phyloP scores from a whole-genome alignment of 1,284 basidiomycete species.

The Farysia itapuensis region DNA sequence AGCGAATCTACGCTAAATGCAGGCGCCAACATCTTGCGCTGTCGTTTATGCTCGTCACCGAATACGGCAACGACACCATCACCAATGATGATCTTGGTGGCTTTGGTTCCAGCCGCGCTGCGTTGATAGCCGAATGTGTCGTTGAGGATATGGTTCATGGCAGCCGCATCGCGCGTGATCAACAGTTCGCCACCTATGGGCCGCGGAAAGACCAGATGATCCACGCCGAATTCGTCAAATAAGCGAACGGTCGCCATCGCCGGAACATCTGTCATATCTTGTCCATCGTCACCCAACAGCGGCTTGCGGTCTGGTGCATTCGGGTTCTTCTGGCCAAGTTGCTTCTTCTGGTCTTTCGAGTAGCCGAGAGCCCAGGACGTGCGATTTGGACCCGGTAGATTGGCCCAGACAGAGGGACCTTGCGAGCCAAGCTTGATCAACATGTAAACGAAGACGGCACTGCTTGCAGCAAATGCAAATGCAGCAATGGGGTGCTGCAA shows the following conservation, averaged over 20 bases:
- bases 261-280: constrained; percentile 27
- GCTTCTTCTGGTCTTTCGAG: constrained; percentile 14
- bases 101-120: constrained; percentile 27
- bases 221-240: constrained; percentile 16
- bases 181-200: constrained; percentile 30
- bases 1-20: constrained; percentile 32
- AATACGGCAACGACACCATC: constrained; percentile 32
- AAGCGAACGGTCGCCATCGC: constrained; percentile 15
- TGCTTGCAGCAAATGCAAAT: constrained; percentile 2
- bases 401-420: constrained; percentile 23
- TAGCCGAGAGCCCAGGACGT: constrained; percentile 21
- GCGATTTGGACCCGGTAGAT: constrained; percentile 18
- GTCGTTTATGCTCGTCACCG: constrained; percentile 34
- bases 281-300: constrained; percentile 21
- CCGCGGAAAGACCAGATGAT: constrained; percentile 27
- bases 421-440: constrained; percentile 4
- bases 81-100: constrained; percentile 37
- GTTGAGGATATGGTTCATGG: constrained; percentile 30
- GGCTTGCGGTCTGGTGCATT: constrained; percentile 11
- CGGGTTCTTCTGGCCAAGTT: constrained; percentile 20
- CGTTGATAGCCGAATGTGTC: constrained; percentile 30
- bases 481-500: constrained; percentile 6
- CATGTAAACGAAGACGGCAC: constrained; percentile 6
- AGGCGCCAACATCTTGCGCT: constrained; percentile 26
- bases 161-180: constrained; percentile 27